Base-by-base conservation (phyloP, 208 protist species). In the Wallacemonas sp. region DNA sequence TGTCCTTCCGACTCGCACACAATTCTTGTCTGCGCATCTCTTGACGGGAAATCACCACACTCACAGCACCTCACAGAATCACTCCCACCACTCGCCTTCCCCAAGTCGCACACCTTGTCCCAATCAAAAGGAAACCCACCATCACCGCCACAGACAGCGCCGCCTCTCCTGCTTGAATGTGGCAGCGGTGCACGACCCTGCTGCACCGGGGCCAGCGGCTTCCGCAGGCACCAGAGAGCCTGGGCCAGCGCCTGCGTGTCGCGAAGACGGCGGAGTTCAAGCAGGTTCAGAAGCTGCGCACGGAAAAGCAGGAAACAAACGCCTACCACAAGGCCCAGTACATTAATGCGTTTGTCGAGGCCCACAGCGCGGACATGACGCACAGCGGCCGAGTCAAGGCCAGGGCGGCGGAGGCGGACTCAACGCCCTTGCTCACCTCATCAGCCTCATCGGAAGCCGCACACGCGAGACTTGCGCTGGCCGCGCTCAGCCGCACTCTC, bases 311-410 rank as follows among this genome's bases (percentile, higher is more conserved):
- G 14, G 49, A 12, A 22, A 80, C 81, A 14, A 87, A 79, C 57
- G 23, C 54, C 3, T 84, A 81, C 42, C 61, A 81, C 67, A 92
- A 87, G 46, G 81, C 72, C 4, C 82, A 92, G 68, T 92, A 92
- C 68, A 80, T 92, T 54, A 79, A 45, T 29, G 86, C 86, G 0
- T 92, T 79, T 68, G 22, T 92, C 1, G 77, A 89, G 67, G 79
- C 86, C 3, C 70, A 87, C 33, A 89, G 82, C 57, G 68, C 65
- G 1, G 44, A 7, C 1, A 57, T 71, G 20, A 61, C 64, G 29
- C 76, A 75, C 26, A 25, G 28, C n/a, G 42, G 67, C n/a, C 36
- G 38, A 14, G 55, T 62, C 2, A 50, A 50, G n/a, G n/a, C 7
- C 16, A 26, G 10, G 7, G 38, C 38, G 38, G 38, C 38, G 10